Conservation (phyloP, 306 rosid species). For the Nissolia schottii region DNA sequence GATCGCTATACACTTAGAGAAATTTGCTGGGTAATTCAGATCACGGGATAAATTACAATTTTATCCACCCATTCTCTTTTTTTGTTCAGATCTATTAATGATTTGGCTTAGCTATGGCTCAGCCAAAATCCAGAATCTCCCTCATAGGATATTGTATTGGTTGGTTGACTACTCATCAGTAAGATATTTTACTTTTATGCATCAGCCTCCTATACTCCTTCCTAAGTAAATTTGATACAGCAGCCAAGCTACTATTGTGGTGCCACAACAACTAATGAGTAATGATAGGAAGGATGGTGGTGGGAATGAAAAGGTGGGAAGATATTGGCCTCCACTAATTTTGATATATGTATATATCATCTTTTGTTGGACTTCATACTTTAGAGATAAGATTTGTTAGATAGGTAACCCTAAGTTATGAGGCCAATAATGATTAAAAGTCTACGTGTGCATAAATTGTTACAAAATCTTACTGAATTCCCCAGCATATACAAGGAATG, state of each 20-base stretch:
- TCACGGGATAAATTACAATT: not conserved
- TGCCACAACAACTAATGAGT: not conserved
- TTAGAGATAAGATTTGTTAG: not conserved
- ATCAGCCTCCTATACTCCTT: not conserved
- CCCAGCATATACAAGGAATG: not conserved
- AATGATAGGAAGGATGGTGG: not conserved
- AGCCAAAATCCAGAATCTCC: conserved; percentile 3
- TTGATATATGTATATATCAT: not conserved
- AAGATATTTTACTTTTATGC: not conserved
- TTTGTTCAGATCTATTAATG: not conserved
- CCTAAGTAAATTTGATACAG: not conserved
- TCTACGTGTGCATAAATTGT: not conserved
- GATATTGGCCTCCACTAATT: conserved; percentile 4
- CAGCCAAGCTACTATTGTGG: not conserved
- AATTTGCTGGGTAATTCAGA: not conserved
- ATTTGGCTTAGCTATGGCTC: not conserved
- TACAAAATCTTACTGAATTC: not conserved
- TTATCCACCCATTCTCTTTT: not conserved
- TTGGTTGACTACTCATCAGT: conserved; percentile 2
- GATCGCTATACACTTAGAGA: not conserved
- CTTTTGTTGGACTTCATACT: not conserved
- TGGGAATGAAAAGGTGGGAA: not conserved
- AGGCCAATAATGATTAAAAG: not conserved
- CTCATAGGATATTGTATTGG: not conserved
- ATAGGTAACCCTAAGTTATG: not conserved